These are phyloP conservation scores for Cudoniella acicularis DNA, from an alignment of 495 filamentous ascomycete species.

Conservation along the genomic window DNA sequence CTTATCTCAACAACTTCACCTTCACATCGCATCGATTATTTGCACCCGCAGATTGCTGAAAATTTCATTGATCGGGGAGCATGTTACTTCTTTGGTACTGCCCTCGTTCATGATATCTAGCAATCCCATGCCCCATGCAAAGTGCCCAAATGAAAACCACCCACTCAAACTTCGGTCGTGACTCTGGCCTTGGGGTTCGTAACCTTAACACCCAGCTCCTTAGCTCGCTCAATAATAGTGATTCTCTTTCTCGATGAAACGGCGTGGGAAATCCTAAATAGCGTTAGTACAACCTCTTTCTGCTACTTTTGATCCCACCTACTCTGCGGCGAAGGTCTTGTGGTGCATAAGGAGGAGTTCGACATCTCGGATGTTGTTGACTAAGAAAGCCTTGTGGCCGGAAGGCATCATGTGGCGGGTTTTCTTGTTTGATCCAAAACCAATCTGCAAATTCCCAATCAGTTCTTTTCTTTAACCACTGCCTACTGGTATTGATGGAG, in stretches of 20 bases:
- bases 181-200: conserved; percentile 98
- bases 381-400: conserved; percentile 99
- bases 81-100: conserved; percentile 22
- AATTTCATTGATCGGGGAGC: conserved; percentile 26
- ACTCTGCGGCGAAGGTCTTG: conserved; percentile 97
- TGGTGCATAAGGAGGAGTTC: conserved; percentile 99
- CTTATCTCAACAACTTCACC: no score
- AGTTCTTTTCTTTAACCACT: conserved; percentile 10
- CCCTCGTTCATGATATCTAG: conserved; percentile 22
- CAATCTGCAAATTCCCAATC: conserved; percentile 61
- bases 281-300: conserved; percentile 10
- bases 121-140: conserved; percentile 27
- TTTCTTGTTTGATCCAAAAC: conserved; percentile 97
- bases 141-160: conserved; percentile 22
- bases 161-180: conserved; percentile 78
- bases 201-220: conserved; percentile 97
- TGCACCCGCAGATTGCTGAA: background rate
- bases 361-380: conserved; percentile 91
- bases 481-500: background rate
- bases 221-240: conserved; percentile 92
- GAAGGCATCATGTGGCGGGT: conserved; percentile 98
- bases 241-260: conserved; percentile 98
- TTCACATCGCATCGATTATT: background rate
- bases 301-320: conserved; percentile 37
- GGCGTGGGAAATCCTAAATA: conserved; percentile 81